These are phyloP conservation scores for Phytopythium sindhum DNA, from an alignment of 352 stramenopile genomes.

Conservation along the genomic window DNA sequence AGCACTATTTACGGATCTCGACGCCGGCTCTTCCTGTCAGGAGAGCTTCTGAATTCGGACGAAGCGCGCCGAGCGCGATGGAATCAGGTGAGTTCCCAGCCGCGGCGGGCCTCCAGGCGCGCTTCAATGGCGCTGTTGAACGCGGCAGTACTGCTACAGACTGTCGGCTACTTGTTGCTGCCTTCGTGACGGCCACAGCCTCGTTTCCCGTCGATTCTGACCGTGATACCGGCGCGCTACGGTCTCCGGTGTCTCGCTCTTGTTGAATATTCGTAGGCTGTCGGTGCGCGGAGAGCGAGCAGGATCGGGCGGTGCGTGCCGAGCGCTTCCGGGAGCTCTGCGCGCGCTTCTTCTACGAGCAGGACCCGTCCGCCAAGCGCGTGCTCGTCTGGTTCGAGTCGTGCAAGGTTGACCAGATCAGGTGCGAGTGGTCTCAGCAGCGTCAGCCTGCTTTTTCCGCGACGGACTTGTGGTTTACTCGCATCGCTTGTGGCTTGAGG, in stretches of 20 bases:
- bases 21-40: no score
- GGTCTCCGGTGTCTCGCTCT: not conserved
- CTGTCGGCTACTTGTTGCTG: not conserved
- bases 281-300: conserved; percentile 26
- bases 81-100: not conserved
- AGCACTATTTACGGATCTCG: not conserved
- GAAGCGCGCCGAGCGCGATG: not conserved
- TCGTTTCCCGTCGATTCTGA: not conserved
- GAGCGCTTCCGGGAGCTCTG: conserved; percentile 59
- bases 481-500: no score
- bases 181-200: not conserved
- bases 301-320: conserved; percentile 23
- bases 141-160: not conserved
- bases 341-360: conserved; percentile 56
- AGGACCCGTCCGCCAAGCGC: conserved; percentile 52
- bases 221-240: not conserved
- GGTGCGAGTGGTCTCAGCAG: conserved; percentile 17
- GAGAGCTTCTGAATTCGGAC: not conserved
- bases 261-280: conserved; percentile 17
- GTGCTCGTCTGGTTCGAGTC: conserved; percentile 70
- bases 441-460: not conserved
- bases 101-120: not conserved
- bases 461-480: no score
- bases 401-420: conserved; percentile 60
- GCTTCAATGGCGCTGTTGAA: not conserved